Percentiles rank a stretch among this genome's conserved stretches.
These are phyloP conservation scores for Colletotrichum higginsianum DNA, from an alignment of 2,329 filamentous ascomycete species.

Conservation along the genomic window DNA sequence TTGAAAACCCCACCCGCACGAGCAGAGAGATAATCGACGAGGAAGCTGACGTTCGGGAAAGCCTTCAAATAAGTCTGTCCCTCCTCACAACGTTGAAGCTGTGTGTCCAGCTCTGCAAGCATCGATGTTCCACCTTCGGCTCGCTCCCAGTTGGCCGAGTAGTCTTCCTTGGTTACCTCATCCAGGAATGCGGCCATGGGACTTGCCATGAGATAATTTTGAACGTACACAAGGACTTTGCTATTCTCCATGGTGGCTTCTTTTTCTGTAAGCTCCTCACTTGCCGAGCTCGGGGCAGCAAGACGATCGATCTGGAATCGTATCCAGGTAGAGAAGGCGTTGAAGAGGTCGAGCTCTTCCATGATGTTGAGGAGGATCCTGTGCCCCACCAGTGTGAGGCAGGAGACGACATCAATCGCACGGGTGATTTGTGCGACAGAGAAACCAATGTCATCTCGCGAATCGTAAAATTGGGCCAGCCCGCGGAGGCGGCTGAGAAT, in stretches of 20 bases:
- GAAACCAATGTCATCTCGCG: constrained; percentile 76
- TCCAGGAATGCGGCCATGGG: constrained; percentile 75
- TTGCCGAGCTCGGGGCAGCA: constrained; percentile 71
- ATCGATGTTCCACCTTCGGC: constrained; percentile 56
- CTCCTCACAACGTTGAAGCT: constrained; percentile 61
- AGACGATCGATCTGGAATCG: constrained; percentile 86
- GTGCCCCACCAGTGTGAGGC: constrained; percentile 82
- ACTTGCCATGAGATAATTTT: constrained; percentile 76
- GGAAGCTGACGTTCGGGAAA: constrained; percentile 73
- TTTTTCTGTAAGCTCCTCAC: constrained; percentile 82
- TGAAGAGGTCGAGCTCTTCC: constrained; percentile 84
- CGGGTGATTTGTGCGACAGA: constrained; percentile 74
- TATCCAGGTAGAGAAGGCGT: constrained; percentile 86
- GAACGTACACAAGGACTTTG: constrained; percentile 84
- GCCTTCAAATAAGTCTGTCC: constrained; percentile 64
- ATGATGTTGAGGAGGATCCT: constrained; percentile 79
- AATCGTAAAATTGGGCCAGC: constrained; percentile 84
- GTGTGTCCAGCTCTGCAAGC: constrained; percentile 59
- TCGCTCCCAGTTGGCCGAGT: constrained; percentile 61
- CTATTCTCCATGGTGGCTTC: constrained; percentile 82
- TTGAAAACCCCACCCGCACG: constrained; percentile 75
- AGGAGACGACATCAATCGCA: constrained; percentile 79
- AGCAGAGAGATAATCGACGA: constrained; percentile 70
- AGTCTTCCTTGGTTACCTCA: constrained; percentile 65
- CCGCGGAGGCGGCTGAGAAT: constrained; percentile 88